Base-by-base conservation (phyloP, 139 green algal genomes). In the Auxenochlorella pyrenoidosa region DNA sequence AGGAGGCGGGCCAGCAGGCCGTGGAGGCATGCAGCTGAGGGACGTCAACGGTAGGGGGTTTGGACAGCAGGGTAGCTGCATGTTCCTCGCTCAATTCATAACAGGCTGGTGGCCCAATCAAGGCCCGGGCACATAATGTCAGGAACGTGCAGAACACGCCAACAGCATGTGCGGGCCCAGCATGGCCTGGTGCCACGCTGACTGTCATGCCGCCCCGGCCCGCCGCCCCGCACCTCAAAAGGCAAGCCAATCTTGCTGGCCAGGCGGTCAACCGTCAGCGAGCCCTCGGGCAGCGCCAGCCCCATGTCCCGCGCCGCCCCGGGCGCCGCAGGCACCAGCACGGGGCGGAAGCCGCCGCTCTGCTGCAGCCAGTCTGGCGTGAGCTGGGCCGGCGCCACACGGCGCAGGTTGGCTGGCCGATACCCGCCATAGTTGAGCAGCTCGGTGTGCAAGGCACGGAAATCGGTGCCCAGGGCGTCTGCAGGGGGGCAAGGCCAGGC, bases 361-460 rank as follows among this genome's bases (percentile, higher is more conserved):
- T 82, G 66, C 59, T 83, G 79, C 43, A 90, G 63, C 70, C 68
- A 83, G 5, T 85, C 75, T 12, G 51, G 38, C 0, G 86, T 87
- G 43, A 90, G 79, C 68, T 90, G 66, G 3, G 47, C 47, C 4
- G 77, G n/a, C 1, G 44, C 10, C n/a, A 90, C 22, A n/a, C 51
- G 60, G n/a, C 60, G 66, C 60, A 63, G 32, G 16, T 21, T 40
- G n/a, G 34, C 22, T 24, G 24, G 26, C 8, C 66, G 59, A 44
- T 90, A 90, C 26, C 77, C 77, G 22, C 38, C 43, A 24, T 76
- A 83, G 59, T 30, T 71, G 21, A 90, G 80, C 60, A 90, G 77
- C 79, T 90, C 86, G 6, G 47, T 30, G 75, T 90, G 82, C 16
- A 90, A 79, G n/a, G n/a, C 63, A 1, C 66, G 85, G 28, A 87